phyloP scores from a whole-genome alignment of 192 early-diverging fungal genomes.

The Podila minutissima region DNA sequence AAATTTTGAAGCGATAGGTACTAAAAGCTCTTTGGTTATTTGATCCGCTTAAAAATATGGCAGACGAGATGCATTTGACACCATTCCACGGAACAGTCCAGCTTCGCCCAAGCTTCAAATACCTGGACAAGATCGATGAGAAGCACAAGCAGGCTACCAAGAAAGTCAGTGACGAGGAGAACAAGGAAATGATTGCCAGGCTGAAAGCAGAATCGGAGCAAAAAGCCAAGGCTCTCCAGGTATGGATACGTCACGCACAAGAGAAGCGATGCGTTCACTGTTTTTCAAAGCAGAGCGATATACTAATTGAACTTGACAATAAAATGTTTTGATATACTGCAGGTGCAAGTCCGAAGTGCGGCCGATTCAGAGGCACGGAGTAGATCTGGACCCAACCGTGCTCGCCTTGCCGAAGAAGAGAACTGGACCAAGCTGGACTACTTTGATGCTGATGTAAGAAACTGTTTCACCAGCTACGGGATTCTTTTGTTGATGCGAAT shows the following conservation, averaged over 20 bases:
- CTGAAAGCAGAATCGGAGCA: conserved; percentile 30
- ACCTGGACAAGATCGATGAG: conserved; percentile 90
- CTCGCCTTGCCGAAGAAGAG: conserved; percentile 75
- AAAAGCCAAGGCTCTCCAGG: conserved; percentile 60
- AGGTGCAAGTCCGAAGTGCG: conserved; percentile 68
- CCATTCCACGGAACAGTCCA: conserved; percentile 79
- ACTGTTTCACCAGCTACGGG: background rate
- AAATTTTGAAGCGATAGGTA: background rate
- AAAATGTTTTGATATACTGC: conserved; percentile 9
- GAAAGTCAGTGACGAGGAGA: conserved; percentile 73
- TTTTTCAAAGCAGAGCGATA: background rate
- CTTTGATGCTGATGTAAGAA: conserved; percentile 64
- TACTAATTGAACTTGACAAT: background rate
- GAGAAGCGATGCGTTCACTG: background rate
- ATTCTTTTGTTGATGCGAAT: background rate
- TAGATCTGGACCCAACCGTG: conserved; percentile 68
- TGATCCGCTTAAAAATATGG: background rate
- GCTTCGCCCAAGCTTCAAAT: conserved; percentile 88
- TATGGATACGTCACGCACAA: conserved; percentile 4
- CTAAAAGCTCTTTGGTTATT: background rate
- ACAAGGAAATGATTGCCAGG: conserved; percentile 62
- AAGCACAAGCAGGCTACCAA: conserved; percentile 78
- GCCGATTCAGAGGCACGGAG: conserved; percentile 69
- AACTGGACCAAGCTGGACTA: conserved; percentile 75
- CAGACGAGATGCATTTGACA: conserved; percentile 89